Conservation (phyloP, 371 early-diverging fungal species). For the Mortierella sp. region DNA sequence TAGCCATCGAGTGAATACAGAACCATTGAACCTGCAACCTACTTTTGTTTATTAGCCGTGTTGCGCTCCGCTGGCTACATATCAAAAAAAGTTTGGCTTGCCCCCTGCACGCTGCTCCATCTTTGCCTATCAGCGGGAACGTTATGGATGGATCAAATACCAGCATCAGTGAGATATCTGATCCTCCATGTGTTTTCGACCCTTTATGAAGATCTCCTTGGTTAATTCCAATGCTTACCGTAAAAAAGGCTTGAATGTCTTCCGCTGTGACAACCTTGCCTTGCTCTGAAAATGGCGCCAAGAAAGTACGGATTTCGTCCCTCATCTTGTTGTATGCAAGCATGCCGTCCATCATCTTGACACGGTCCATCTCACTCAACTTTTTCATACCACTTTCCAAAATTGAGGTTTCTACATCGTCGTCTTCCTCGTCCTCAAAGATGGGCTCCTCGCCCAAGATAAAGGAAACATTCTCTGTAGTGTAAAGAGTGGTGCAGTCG, state of each 20-base stretch:
- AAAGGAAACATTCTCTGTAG: conserved; percentile 50
- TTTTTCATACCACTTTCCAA: conserved; percentile 82
- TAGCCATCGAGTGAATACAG: conserved; percentile 1
- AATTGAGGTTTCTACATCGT: conserved; percentile 69
- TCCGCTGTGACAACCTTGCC: conserved; percentile 79
- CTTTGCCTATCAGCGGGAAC: conserved; percentile 20
- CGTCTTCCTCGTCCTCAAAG: conserved; percentile 63
- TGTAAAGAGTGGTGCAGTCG: conserved; percentile 27
- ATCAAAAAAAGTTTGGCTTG: conserved; percentile 35
- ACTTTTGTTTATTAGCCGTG: not conserved
- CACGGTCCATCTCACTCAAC: conserved; percentile 76
- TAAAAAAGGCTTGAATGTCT: conserved; percentile 81
- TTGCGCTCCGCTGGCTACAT: too few species aligned
- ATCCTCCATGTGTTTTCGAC: too few species aligned
- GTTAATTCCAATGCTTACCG: conserved; percentile 32
- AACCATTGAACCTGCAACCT: not conserved
- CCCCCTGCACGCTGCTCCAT: conserved; percentile 37
- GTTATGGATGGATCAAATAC: too few species aligned
- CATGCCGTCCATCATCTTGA: conserved; percentile 77
- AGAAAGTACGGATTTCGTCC: conserved; percentile 71
- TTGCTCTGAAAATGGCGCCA: conserved; percentile 74
- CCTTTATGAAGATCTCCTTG: too few species aligned
- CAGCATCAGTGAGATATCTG: not conserved
- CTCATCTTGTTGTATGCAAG: conserved; percentile 63
- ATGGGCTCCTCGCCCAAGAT: conserved; percentile 54